phyloP scores from a whole-genome alignment of 306 rosid species.

The Geum urbanum region DNA sequence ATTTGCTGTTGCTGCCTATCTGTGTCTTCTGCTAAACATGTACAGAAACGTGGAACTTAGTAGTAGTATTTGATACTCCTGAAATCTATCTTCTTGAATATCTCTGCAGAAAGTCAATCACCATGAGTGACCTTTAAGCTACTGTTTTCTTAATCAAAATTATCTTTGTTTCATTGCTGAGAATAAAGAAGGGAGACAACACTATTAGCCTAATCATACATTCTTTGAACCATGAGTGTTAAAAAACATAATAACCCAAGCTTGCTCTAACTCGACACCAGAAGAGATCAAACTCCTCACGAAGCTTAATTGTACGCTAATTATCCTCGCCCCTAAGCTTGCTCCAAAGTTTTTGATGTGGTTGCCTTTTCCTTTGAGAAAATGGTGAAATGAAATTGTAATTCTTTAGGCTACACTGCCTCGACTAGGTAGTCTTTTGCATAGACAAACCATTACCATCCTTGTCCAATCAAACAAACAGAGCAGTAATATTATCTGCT shows the following conservation, averaged over 20 bases:
- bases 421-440: background rate
- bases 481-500: background rate
- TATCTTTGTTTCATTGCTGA: background rate
- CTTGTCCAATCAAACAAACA: background rate
- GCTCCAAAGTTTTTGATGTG: background rate
- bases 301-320: too few relatives aligned
- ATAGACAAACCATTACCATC: background rate
- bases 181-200: background rate
- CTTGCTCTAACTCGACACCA: background rate
- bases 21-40: conserved; percentile 7
- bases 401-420: background rate
- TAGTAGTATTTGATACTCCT: background rate
- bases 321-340: too few relatives aligned
- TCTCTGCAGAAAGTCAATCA: background rate
- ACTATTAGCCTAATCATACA: background rate
- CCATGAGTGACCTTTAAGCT: background rate
- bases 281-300: too few relatives aligned
- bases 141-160: background rate
- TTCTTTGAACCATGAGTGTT: background rate
- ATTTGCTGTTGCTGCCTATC: conserved; percentile 33
- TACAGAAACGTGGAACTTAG: conserved; percentile 24
- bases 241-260: background rate
- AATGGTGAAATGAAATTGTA: too few relatives aligned
- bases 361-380: background rate
- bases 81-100: background rate